phyloP scores from a whole-genome alignment of 768 basidiomycete genomes.

The Mycena indigotica region DNA sequence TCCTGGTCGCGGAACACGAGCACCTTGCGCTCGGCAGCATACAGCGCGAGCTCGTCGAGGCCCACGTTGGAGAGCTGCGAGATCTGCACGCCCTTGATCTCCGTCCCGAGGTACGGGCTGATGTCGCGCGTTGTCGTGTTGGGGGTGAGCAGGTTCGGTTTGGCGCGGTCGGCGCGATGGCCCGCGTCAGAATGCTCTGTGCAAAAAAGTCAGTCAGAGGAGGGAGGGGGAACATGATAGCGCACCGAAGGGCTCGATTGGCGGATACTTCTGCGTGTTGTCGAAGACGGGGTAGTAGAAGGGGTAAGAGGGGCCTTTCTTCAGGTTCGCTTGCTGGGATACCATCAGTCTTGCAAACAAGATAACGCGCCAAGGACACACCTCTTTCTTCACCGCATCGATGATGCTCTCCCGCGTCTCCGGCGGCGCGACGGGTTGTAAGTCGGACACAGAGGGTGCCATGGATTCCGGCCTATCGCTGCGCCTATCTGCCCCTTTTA shows the following conservation, averaged over 20 bases:
- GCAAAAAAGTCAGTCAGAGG: background rate
- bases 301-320: constrained; percentile 50
- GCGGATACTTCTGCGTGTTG: constrained; percentile 50
- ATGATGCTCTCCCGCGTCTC: too few relatives aligned
- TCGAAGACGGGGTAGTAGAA: constrained; percentile 53
- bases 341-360: too few relatives aligned
- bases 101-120: constrained; percentile 55
- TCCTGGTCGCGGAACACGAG: constrained; percentile 62
- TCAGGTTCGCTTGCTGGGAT: too few relatives aligned
- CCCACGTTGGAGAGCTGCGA: constrained; percentile 54
- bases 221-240: background rate
- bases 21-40: constrained; percentile 54
- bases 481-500: too few relatives aligned
- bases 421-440: too few relatives aligned
- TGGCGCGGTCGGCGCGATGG: constrained; percentile 48
- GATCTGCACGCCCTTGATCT: constrained; percentile 53
- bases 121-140: constrained; percentile 42
- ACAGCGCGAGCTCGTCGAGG: constrained; percentile 55
- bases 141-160: constrained; percentile 50
- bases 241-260: constrained; percentile 49
- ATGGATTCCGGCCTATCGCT: too few relatives aligned
- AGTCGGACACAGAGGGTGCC: too few relatives aligned
- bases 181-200: constrained; percentile 42
- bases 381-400: too few relatives aligned
- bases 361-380: too few relatives aligned